phyloP scores from a whole-genome alignment of 225 moss, liverwort and hornwort genomes.

The Polytrichum formosum region DNA sequence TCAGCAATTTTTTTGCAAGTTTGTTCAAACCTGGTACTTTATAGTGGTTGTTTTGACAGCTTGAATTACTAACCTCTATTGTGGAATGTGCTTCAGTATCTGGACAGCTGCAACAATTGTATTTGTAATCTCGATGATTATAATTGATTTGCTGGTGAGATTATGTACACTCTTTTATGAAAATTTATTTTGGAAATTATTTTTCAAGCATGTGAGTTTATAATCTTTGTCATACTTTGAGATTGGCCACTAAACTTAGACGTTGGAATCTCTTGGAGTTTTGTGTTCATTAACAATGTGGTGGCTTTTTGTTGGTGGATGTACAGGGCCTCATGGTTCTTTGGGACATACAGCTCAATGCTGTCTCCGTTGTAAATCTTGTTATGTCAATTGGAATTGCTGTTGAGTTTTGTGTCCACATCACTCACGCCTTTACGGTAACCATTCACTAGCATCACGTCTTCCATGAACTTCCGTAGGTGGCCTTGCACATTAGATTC shows the following conservation, averaged over 20 bases:
- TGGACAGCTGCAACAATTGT: slow-evolving; percentile 71
- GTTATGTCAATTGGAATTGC: slow-evolving; percentile 97
- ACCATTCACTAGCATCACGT: slow-evolving; percentile 11
- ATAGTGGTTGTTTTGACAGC: no score
- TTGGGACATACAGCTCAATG: slow-evolving; percentile 93
- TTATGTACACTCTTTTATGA: neutral
- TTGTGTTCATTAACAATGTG: neutral
- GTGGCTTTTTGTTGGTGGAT: slow-evolving; percentile 5
- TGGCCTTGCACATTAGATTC: neutral
- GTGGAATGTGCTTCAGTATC: slow-evolving; percentile 47
- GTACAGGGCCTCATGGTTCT: slow-evolving; percentile 91
- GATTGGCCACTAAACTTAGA: no score
- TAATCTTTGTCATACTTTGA: no score
- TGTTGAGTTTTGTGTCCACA: slow-evolving; percentile 97
- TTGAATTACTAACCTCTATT: no score
- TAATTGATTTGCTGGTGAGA: slow-evolving; percentile 81
- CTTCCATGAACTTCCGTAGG: neutral
- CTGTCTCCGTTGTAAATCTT: slow-evolving; percentile 91
- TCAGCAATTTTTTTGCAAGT: no score
- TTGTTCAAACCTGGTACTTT: no score
- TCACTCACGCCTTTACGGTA: slow-evolving; percentile 87
- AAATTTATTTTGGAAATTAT: no score
- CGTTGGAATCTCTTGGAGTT: neutral
- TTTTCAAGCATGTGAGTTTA: no score
- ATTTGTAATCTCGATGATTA: slow-evolving; percentile 85